Percentiles rank a stretch among this genome's conserved stretches.
phyloP scores from a whole-genome alignment of 768 basidiomycete species.

The Podaxis sp. region DNA sequence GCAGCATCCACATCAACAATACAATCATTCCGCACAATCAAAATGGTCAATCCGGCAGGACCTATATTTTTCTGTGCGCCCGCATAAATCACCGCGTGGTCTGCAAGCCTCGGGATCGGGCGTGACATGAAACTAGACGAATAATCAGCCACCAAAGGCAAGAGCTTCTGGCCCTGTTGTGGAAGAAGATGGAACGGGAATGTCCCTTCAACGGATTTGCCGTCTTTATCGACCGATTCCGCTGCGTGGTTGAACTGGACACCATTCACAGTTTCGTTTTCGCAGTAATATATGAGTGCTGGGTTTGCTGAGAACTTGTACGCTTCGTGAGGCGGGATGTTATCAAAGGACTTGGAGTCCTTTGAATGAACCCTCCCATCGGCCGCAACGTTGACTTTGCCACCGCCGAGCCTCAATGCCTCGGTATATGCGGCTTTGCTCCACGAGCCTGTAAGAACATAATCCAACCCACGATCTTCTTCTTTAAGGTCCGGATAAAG shows the following conservation, averaged over 20 bases:
- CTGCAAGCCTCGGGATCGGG: slow-evolving; percentile 80
- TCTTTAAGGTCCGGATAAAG: slow-evolving; percentile 55
- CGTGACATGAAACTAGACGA: slow-evolving; percentile 97
- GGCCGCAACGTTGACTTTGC: slow-evolving; percentile 62
- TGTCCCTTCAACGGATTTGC: slow-evolving; percentile 37
- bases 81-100: slow-evolving; percentile 93
- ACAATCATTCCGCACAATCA: slow-evolving; percentile 94
- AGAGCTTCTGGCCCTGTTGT: slow-evolving; percentile 37
- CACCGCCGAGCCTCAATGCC: slow-evolving; percentile 64
- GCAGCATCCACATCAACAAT: slow-evolving; percentile 86
- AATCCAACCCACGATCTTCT: slow-evolving; percentile 70
- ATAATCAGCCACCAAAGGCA: slow-evolving; percentile 91
- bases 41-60: slow-evolving; percentile 87
- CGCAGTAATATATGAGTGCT: slow-evolving; percentile 96
- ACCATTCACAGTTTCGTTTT: slow-evolving; percentile 98
- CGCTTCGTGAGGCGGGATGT: slow-evolving; percentile 67
- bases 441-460: slow-evolving; percentile 92
- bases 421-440: slow-evolving; percentile 83
- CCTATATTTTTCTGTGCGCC: slow-evolving; percentile 99
- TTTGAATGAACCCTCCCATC: slow-evolving; percentile 61
- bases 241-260: slow-evolving; percentile 66
- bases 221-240: neutral
- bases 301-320: slow-evolving; percentile 80
- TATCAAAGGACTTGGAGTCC: slow-evolving; percentile 70
- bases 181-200: slow-evolving; percentile 84